A percentile compares a stretch with the other conserved stretches of the same genome.
phyloP scores from a whole-genome alignment of 352 stramenopile genomes.

The Phytophthora sansomeana region DNA sequence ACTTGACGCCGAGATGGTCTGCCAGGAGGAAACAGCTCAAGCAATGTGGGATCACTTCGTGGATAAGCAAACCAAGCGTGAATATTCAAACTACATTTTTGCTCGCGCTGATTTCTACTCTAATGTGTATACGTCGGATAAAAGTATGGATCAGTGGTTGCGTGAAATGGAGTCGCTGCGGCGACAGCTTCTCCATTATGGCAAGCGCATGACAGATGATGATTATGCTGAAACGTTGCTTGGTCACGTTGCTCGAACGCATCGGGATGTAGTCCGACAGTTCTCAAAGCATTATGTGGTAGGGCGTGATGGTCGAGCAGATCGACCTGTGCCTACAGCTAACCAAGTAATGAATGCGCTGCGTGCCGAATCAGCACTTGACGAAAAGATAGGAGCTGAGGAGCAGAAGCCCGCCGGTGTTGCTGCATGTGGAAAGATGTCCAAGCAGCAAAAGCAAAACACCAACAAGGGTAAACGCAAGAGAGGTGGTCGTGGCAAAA shows the following conservation, averaged over 20 bases:
- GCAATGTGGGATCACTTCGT: constrained; percentile 14
- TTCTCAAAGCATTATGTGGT: constrained; percentile 21
- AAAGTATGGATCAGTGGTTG: constrained; percentile 13
- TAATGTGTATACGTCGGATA: constrained; percentile 5
- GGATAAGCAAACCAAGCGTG: constrained; percentile 19
- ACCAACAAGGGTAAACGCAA: no score
- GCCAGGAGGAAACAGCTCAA: constrained; percentile 3
- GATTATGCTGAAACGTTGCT: constrained; percentile 14
- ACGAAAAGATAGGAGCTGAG: no score
- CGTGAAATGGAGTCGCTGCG: constrained; percentile 15
- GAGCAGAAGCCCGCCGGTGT: no score
- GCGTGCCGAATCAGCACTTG: no score
- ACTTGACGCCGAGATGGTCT: constrained; percentile 21
- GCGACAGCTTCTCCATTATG: constrained; percentile 15
- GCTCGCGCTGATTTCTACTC: no score
- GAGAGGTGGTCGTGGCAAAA: no score
- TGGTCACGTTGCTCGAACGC: constrained; percentile 2
- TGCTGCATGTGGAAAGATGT: no score
- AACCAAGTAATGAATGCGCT: no score
- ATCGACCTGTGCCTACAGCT: constrained; percentile 5
- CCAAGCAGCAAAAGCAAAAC: no score
- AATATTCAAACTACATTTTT: constrained; percentile 25
- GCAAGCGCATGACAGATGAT: constrained; percentile 6
- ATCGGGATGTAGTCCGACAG: constrained; percentile 15
- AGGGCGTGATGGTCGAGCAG: constrained; percentile 3